Base-by-base conservation (phyloP, 2,329 filamentous ascomycete species). In the Penicillium sp. region DNA sequence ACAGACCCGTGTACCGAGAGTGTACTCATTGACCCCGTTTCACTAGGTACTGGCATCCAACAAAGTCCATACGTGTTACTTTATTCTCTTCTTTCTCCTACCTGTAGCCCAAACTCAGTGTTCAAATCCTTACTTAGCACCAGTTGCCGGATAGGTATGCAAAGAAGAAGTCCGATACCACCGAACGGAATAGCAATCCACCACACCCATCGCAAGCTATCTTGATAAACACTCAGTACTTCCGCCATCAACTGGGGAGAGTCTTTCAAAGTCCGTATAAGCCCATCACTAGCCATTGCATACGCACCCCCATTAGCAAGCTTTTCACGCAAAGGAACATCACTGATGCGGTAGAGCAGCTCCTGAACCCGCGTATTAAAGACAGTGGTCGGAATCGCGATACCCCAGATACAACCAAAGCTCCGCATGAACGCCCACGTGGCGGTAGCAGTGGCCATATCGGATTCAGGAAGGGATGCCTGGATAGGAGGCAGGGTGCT, bases 171-270 rank as follows among this genome's bases (percentile, higher is more conserved):
- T 1, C 67, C 68, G 3, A 75, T 29, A 0, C 54, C 68, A 0
- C 67, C 63, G 18, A 77, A 63, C 0, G 67, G 61, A 0, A 75
- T 63, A 8, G 69, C 70, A 1, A 77, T 61, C 4, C 72, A 58
- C 73, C 76, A 79, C 2, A 76, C 68, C n/a, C 59, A 57, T 44
- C 63, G 69, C 39, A 79, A 58, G 1, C 70, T 66, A 31, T 69
- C 55, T 0, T 66, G 64, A 52, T 74, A 79, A 1, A 71, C 68
- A 1, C 55, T 47, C 2, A 71, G 53, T 4, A 79, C 70, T 48
- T 77, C 61, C 0, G 47, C 47, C 27, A 36, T 38, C 1, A 58
- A 31, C 1, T 2, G 34, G 1, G 47, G 40, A 7, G 43, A 29
- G 16, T 56, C 11, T 0, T 27, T 24, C 5, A 52, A 32, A n/a